phyloP scores from a whole-genome alignment of 345 rosid species.

The Corymbia maculata region DNA sequence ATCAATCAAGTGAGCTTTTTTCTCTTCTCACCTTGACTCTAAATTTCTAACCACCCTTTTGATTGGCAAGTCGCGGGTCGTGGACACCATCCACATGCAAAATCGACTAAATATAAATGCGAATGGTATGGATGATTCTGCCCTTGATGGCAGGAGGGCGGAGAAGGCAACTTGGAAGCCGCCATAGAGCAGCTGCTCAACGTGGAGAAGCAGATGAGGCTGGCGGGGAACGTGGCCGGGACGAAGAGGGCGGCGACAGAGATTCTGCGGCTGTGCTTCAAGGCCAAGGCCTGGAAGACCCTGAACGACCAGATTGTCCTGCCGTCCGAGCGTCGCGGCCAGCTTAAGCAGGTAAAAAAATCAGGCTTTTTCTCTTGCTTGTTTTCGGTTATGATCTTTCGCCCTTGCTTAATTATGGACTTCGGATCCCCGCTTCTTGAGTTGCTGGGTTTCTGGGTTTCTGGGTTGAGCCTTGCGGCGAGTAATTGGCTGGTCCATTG shows the following conservation, averaged over 20 bases:
- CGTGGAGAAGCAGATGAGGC: constrained; percentile 82
- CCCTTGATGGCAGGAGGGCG: constrained; percentile 52
- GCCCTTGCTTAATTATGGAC: background rate
- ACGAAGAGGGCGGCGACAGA: constrained; percentile 71
- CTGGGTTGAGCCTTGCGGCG: background rate
- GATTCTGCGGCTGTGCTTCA: constrained; percentile 73
- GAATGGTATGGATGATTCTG: too few relatives aligned
- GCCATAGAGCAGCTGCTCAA: constrained; percentile 61
- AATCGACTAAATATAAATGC: background rate
- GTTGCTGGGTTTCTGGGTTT: background rate
- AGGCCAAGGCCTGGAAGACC: constrained; percentile 76
- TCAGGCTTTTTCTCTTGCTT: background rate
- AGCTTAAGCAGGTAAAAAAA: constrained; percentile 71
- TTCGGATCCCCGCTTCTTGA: background rate
- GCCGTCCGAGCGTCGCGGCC: constrained; percentile 80
- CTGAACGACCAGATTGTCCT: constrained; percentile 67
- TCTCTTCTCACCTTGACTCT: background rate
- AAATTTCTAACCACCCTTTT: background rate
- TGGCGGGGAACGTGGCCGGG: constrained; percentile 66
- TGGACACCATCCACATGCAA: background rate
- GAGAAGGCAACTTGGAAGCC: constrained; percentile 33
- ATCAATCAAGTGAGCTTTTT: background rate
- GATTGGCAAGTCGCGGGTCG: rapidly evolving
- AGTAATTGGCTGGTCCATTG: background rate
- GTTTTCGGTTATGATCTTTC: background rate